Evolutionary conservation across 2,329 filamentous ascomycete species (phyloP).

Genomic region (Colletotrichum spinosum): DNA sequence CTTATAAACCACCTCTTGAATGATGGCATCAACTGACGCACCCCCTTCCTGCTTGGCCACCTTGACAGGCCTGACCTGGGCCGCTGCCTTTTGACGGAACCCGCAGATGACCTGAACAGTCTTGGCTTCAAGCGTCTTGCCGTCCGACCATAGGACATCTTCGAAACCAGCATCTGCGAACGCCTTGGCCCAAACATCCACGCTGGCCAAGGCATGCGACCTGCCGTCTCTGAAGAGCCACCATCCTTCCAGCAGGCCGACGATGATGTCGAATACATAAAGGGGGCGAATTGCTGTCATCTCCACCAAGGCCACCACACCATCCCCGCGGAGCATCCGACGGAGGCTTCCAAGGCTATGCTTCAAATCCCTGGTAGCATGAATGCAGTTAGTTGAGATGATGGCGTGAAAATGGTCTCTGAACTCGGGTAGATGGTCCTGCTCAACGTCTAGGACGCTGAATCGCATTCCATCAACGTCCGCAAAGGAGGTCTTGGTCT

Average conservation of each 20-base stretch:
- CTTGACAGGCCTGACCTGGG: too few relatives aligned
- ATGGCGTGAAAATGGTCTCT: too few relatives aligned
- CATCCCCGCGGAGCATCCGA: slow-evolving; percentile 44
- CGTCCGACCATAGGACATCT: slow-evolving; percentile 43
- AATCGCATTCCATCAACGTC: too few relatives aligned
- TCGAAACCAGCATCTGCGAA: slow-evolving; percentile 40
- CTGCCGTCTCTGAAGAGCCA: slow-evolving; percentile 47
- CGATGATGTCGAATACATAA: slow-evolving; percentile 46
- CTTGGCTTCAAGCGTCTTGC: slow-evolving; percentile 40
- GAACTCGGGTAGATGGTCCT: too few relatives aligned
- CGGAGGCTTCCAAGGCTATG: slow-evolving; percentile 34
- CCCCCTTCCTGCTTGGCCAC: neutral
- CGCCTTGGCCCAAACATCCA: slow-evolving; percentile 40
- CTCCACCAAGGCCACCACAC: slow-evolving; percentile 46
- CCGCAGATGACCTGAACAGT: slow-evolving; percentile 19
- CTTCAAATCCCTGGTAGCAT: slow-evolving; percentile 38
- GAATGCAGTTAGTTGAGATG: slow-evolving; percentile 42
- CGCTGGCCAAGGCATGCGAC: slow-evolving; percentile 39
- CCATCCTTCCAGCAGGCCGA: slow-evolving; percentile 51
- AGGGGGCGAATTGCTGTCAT: slow-evolving; percentile 40
- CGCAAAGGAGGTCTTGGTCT: too few relatives aligned
- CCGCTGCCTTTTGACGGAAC: neutral
- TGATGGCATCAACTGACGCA: neutral
- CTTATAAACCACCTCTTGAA: slow-evolving; percentile 24
- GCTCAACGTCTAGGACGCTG: too few relatives aligned